Evolutionary conservation across 1,284 basidiomycete species (phyloP), one percentile per base, ranked within the genome.

Genomic region (Mrakiaceae sp.): DNA sequence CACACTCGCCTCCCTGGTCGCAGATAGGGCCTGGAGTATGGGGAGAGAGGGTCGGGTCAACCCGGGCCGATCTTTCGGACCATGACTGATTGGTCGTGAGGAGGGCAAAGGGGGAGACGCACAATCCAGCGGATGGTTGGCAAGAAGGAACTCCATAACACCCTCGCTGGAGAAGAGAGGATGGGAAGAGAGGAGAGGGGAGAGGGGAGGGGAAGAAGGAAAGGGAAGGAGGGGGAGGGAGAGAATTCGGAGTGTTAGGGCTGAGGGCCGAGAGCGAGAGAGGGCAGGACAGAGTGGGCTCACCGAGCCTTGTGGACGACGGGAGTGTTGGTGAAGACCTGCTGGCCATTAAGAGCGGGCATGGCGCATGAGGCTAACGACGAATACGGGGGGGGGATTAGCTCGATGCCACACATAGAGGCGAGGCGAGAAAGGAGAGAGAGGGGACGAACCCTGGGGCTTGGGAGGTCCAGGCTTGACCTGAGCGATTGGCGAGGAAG

Each of bases 1-100:
- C 96, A 76, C 96, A 99, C 83, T 98, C 95, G 68, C 90, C 91
- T 77, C 90, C 91, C 78, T 95, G 93, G 76, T 99, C 96, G 74
- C 95, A 99, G 71, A 98, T 90, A 48, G 96, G 95, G 79, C 95
- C 98, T 69, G 55, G 27, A 62, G 27, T 27, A 27, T 27, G 27
- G 27, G 27, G 27, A 27, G 27, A 27, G 27, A 27, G 27, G 27
- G 27, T 27, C 27, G 27, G 27, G 27, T 27, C 27, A 27, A 27
- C 27, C 27, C 27, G 27, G 27, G 27, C 27, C 27, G 27, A 27
- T 27, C 27, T 27, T 27, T 27, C 27, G 27, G 27, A 27, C 27
- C 27, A 27, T 27, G 27, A 27, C 27, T 27, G 27, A 27, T 27
- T 27, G 27, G 43, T 3, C 8, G 39, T 39, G 48, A 1, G 5